Percentiles rank a stretch among this genome's conserved stretches.
phyloP scores from a whole-genome alignment of 495 filamentous ascomycete species.

The Podospora pseudocomata region DNA sequence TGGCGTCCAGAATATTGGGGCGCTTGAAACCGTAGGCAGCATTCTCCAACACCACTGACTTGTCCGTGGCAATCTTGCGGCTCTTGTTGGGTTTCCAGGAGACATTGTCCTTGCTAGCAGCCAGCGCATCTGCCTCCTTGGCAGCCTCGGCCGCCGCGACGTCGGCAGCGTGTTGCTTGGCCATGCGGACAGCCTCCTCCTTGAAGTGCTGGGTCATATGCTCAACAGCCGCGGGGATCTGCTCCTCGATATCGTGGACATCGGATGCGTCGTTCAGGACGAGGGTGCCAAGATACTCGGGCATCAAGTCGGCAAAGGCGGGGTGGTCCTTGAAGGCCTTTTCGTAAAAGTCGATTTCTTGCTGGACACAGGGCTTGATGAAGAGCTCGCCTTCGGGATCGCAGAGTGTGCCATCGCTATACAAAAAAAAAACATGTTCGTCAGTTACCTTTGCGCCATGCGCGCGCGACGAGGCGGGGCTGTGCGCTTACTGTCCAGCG shows the following conservation, averaged over 20 bases:
- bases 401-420: slow-evolving; percentile 85
- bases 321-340: slow-evolving; percentile 60
- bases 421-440: neutral
- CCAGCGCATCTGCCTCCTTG: slow-evolving; percentile 27
- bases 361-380: slow-evolving; percentile 87
- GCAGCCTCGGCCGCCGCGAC: slow-evolving; percentile 27
- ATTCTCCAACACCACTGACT: slow-evolving; percentile 85
- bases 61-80: slow-evolving; percentile 63
- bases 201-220: slow-evolving; percentile 42
- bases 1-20: slow-evolving; percentile 93
- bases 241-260: slow-evolving; percentile 49
- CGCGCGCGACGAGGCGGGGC: slow-evolving; percentile 1
- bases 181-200: slow-evolving; percentile 36
- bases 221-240: slow-evolving; percentile 43
- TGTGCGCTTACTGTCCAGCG: slow-evolving; percentile 82
- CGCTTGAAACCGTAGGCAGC: slow-evolving; percentile 73
- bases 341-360: slow-evolving; percentile 92
- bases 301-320: slow-evolving; percentile 73
- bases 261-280: slow-evolving; percentile 45
- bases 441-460: slow-evolving; percentile 4
- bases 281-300: slow-evolving; percentile 78
- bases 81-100: slow-evolving; percentile 40
- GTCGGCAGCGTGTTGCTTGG: slow-evolving; percentile 28
- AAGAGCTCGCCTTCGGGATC: slow-evolving; percentile 80
- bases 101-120: slow-evolving; percentile 23